These are phyloP conservation scores for Phellinidium pouzarii DNA, from an alignment of 1,284 basidiomycete species.

Conservation along the genomic window DNA sequence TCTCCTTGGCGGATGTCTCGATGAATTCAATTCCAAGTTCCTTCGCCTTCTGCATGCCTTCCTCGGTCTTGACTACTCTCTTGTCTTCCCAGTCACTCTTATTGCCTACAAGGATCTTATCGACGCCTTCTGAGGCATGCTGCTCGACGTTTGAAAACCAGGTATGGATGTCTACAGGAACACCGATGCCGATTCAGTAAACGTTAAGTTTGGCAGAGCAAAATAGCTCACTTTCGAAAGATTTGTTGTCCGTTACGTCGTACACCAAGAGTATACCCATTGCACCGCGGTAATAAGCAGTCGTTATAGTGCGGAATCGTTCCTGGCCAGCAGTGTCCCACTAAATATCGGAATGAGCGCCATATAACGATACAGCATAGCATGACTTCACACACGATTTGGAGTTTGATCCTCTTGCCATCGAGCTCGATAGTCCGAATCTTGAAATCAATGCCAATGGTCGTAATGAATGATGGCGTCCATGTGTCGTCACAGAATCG, in stretches of 20 bases:
- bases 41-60: slow-evolving; percentile 75
- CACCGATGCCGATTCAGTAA: slow-evolving; percentile 2
- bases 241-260: slow-evolving; percentile 97
- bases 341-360: slow-evolving; percentile 35
- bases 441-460: slow-evolving; percentile 96
- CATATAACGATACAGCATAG: slow-evolving; percentile 10
- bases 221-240: slow-evolving; percentile 82
- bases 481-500: slow-evolving; percentile 99
- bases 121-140: slow-evolving; percentile 97
- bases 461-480: slow-evolving; percentile 99
- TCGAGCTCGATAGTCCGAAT: slow-evolving; percentile 96
- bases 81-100: slow-evolving; percentile 99
- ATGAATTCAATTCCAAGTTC: slow-evolving; percentile 94
- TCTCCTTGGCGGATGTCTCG: slow-evolving; percentile 97
- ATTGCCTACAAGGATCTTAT: slow-evolving; percentile 99
- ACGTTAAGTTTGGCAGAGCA: neutral
- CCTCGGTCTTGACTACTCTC: slow-evolving; percentile 83
- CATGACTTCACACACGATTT: slow-evolving; percentile 64
- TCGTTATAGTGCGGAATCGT: slow-evolving; percentile 98
- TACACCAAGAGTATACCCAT: slow-evolving; percentile 99
- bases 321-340: slow-evolving; percentile 99
- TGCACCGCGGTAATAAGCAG: slow-evolving; percentile 99
- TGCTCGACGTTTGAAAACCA: slow-evolving; percentile 99
- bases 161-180: slow-evolving; percentile 83
- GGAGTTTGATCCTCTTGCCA: slow-evolving; percentile 93